These are phyloP conservation scores for Monosporascus sp. DNA, from an alignment of 2,329 filamentous ascomycete species.

Conservation along the genomic window DNA sequence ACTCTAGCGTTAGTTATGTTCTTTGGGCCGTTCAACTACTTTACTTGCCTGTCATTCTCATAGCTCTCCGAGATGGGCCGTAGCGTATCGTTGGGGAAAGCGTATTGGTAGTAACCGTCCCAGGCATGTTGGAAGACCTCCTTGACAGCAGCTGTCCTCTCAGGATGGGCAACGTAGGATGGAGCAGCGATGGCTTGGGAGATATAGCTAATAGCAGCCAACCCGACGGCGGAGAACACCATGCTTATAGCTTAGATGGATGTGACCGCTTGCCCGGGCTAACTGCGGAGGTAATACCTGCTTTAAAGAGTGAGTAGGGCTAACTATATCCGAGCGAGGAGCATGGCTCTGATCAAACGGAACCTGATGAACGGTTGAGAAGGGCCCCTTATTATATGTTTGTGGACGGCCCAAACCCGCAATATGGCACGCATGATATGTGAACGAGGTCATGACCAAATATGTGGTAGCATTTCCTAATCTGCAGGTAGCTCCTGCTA, in stretches of 20 bases:
- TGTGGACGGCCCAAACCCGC: background rate
- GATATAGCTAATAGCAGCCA: constrained; percentile 15
- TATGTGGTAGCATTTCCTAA: background rate
- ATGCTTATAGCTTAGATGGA: constrained; percentile 12
- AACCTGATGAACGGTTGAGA: no score
- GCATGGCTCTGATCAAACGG: no score
- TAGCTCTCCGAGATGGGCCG: constrained; percentile 60
- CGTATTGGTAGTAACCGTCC: constrained; percentile 67
- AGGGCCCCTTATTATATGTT: background rate
- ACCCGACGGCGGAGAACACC: constrained; percentile 15
- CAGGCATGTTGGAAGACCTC: constrained; percentile 66
- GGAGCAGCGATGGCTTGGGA: constrained; percentile 16
- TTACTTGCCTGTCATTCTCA: constrained; percentile 62
- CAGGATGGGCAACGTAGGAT: constrained; percentile 27
- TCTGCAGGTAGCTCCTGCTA: background rate
- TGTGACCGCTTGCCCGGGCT: background rate
- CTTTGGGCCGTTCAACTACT: background rate
- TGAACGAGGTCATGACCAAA: background rate
- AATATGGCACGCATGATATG: background rate
- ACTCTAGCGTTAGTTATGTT: constrained; percentile 9
- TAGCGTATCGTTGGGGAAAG: constrained; percentile 74
- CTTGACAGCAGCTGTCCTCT: constrained; percentile 56
- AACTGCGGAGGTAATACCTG: constrained; percentile 6
- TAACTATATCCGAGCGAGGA: background rate
- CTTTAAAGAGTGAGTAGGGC: constrained; percentile 8